Conservation (phyloP, 1,284 basidiomycete genomes). For the Ganoderma resinaceum region DNA sequence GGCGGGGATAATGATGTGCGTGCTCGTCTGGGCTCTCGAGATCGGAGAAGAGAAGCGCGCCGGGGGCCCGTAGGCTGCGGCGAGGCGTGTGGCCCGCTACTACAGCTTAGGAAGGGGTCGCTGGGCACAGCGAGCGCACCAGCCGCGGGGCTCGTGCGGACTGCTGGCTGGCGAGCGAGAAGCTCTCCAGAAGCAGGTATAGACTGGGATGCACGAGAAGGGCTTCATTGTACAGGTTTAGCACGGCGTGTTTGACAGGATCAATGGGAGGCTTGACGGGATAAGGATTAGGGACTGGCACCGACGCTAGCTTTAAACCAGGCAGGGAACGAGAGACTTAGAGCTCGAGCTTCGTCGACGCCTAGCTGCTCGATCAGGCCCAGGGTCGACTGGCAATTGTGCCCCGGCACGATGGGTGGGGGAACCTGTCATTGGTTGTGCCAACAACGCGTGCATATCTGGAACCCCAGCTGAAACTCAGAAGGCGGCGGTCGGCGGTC, state of each 20-base stretch:
- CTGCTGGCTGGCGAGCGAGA: not conserved
- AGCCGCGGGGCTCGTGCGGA: not conserved
- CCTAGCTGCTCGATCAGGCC: constrained; percentile 1
- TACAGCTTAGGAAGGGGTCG: not conserved
- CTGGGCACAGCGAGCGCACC: not conserved
- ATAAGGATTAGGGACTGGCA: not conserved
- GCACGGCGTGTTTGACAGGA: constrained; percentile 1
- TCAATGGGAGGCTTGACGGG: not conserved
- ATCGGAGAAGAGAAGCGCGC: constrained; percentile 3
- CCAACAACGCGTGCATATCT: constrained; percentile 1
- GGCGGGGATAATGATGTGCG: constrained; percentile 4
- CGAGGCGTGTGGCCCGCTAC: not conserved
- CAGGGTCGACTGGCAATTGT: not conserved
- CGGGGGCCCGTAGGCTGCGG: not conserved
- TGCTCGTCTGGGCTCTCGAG: constrained; percentile 4
- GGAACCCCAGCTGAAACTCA: not conserved
- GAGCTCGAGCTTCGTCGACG: constrained; percentile 1
- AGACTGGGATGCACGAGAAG: not conserved
- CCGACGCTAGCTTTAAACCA: not conserved
- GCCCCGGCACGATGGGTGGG: not conserved
- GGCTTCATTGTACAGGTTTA: not conserved
- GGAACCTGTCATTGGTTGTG: not conserved
- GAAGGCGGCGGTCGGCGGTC: not conserved
- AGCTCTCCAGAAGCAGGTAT: not conserved
- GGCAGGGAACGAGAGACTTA: not conserved